These are phyloP conservation scores for Piper betle DNA, from an alignment of 164 flowering plant genomes.

Conservation along the genomic window DNA sequence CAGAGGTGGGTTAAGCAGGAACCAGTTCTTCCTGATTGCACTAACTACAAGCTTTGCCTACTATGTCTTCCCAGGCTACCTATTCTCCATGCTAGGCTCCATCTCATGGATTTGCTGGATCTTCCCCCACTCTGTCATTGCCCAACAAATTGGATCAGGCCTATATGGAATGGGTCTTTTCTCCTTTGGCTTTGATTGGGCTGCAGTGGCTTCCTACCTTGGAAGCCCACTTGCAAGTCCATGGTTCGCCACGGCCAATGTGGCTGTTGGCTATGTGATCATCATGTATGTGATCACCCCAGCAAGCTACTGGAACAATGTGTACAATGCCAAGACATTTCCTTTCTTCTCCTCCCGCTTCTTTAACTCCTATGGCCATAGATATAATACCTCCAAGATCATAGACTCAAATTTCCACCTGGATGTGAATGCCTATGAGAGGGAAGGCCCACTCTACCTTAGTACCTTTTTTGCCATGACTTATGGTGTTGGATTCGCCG, in stretches of 20 bases:
- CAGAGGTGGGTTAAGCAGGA: constrained; percentile 48
- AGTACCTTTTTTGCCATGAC: constrained; percentile 68
- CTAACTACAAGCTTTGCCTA: constrained; percentile 66
- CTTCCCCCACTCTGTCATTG: constrained; percentile 39
- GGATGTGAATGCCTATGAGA: constrained; percentile 39
- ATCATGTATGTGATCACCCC: constrained; percentile 66
- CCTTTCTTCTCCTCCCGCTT: constrained; percentile 51
- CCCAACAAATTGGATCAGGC: constrained; percentile 81
- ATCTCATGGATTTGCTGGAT: constrained; percentile 81
- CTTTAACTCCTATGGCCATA: constrained; percentile 36
- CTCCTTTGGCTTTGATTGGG: constrained; percentile 67
- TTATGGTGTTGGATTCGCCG: constrained; percentile 78
- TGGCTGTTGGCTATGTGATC: constrained; percentile 47
- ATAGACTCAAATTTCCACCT: constrained; percentile 50
- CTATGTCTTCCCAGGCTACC: constrained; percentile 74
- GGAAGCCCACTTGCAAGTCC: constrained; percentile 86
- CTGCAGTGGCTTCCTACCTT: constrained; percentile 62
- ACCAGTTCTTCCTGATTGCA: constrained; percentile 65
- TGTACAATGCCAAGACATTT: constrained; percentile 62
- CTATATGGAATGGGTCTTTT: constrained; percentile 59
- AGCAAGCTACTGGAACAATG: constrained; percentile 44
- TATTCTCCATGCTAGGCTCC: constrained; percentile 61
- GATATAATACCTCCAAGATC: constrained; percentile 44
- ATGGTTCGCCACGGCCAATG: constrained; percentile 85
- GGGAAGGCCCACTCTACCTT: constrained; percentile 46